These are phyloP conservation scores for Priceomyces castillae DNA, from an alignment of 805 yeast genomes.

Conservation along the genomic window DNA sequence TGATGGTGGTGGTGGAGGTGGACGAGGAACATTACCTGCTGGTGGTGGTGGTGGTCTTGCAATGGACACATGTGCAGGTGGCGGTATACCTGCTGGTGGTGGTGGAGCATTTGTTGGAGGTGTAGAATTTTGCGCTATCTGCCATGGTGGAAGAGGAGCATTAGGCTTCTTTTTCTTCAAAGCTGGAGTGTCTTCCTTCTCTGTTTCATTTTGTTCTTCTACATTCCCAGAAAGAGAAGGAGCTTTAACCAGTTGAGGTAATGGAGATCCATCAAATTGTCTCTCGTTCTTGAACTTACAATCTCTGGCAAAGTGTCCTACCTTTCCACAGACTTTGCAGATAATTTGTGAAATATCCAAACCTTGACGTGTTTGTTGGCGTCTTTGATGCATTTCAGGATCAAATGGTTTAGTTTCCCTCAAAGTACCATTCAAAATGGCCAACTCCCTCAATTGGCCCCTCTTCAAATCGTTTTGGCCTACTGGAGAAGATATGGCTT, in stretches of 20 bases:
- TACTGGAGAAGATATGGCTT: constrained; percentile 85
- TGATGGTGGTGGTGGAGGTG: constrained; percentile 13
- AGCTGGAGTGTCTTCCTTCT: constrained; percentile 17
- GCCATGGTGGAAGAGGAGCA: constrained; percentile 24
- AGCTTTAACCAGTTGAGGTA: not conserved
- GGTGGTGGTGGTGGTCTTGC: constrained; percentile 7
- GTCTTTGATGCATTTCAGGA: constrained; percentile 30
- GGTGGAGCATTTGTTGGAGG: constrained; percentile 4
- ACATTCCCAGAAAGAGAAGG: not conserved
- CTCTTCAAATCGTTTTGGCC: constrained; percentile 91
- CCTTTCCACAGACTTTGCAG: constrained; percentile 75
- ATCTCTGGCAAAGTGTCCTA: constrained; percentile 87
- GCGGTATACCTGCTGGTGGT: constrained; percentile 4
- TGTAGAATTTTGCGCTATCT: constrained; percentile 9
- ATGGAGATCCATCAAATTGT: not conserved
- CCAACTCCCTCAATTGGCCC: constrained; percentile 87
- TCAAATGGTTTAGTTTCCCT: constrained; percentile 69
- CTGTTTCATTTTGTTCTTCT: constrained; percentile 5
- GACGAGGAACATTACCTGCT: not conserved
- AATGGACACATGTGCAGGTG: constrained; percentile 2
- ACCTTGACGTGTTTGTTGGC: constrained; percentile 18
- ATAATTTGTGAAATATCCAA: constrained; percentile 53
- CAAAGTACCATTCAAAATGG: constrained; percentile 90
- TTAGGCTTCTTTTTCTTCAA: constrained; percentile 25
- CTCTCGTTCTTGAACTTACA: constrained; percentile 48